Base-by-base conservation (phyloP, 164 flowering plant genomes). In the Tinospora cordifolia region DNA sequence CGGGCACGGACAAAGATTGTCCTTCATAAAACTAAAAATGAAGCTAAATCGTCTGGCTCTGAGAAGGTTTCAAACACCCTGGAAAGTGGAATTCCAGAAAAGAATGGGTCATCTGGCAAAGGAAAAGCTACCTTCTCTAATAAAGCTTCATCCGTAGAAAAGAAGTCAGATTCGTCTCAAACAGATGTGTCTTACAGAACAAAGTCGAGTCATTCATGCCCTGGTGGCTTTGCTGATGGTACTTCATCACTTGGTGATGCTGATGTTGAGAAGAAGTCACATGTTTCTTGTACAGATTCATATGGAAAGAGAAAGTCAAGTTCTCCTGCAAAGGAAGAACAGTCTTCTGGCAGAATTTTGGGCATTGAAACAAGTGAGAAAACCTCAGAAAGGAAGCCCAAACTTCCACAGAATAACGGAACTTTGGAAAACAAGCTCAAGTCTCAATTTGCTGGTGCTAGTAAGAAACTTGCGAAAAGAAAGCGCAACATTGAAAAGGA, bases 91-190 rank as follows among this genome's bases (percentile, higher is more conserved):
- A 76, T 75, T 74, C 66, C 81, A 57, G 82, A 81, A 15, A 86
- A 81, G 71, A 87, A 80, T 74, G 84, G 81, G 71, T 83, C 89
- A 63, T 85, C 89, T 24, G 75, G 75, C 75, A 87, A 83, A 84
- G 84, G 75, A 63, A 87, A 84, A 75, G 71, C 82, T 67, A 62
- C 81, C 19, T 70, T 60, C 41, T 49, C 83, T 67, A 72, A 41
- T 26, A 75, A 66, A 73, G 65, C 68, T 57, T 70, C 74, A 57
- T 66, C 71, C 57, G 63, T 70, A 27, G 83, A 80, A 67, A 82
- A 78, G 73, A 82, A 85, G 75, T 63, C 66, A 3, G 82, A 75
- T 39, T 73, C 81, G 34, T 71, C 83, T 17, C 72, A 69, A 67
- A 74, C 63, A 57, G 84, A 83, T 70, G 68, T 67, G 65, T 69